Conservation (phyloP, 495 filamentous ascomycete species). For the Chlorociboria aeruginascens region DNA sequence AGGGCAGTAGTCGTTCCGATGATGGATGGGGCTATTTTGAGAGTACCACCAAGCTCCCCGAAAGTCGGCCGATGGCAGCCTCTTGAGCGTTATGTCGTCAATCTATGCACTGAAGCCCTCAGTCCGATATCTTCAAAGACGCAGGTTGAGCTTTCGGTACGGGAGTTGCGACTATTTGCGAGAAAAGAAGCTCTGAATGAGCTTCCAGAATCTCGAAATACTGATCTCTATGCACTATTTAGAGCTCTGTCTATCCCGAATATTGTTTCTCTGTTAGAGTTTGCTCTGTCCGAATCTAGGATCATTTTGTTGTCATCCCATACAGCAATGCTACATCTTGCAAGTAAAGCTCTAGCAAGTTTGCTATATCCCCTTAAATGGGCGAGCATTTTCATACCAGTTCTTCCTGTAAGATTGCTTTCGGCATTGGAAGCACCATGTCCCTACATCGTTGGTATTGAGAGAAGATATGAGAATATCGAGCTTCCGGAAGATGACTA, state of each 20-base stretch:
- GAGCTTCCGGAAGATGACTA: constrained; percentile 95
- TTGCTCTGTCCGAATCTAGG: constrained; percentile 81
- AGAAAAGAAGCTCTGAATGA: constrained; percentile 91
- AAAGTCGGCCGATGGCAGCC: constrained; percentile 95
- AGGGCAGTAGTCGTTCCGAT: constrained; percentile 86
- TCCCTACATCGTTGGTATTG: constrained; percentile 93
- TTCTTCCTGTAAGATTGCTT: constrained; percentile 76
- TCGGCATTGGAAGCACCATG: constrained; percentile 90
- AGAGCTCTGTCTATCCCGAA: constrained; percentile 79
- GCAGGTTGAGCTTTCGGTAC: constrained; percentile 83
- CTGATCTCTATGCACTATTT: constrained; percentile 89
- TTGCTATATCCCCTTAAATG: constrained; percentile 85
- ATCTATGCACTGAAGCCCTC: constrained; percentile 90
- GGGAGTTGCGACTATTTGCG: constrained; percentile 84
- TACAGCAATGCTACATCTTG: constrained; percentile 90
- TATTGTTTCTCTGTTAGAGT: constrained; percentile 86
- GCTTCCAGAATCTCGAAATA: constrained; percentile 81
- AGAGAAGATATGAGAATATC: constrained; percentile 83
- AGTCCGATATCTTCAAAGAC: constrained; percentile 87
- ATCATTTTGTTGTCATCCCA: constrained; percentile 95
- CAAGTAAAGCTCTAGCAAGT: constrained; percentile 68
- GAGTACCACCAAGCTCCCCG: constrained; percentile 78
- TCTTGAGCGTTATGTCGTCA: constrained; percentile 92
- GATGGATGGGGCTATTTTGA: constrained; percentile 73
- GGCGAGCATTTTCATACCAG: constrained; percentile 86